Percentiles rank a stretch among this genome's conserved stretches.
Evolutionary conservation across 202 grass and related monocot species (phyloP).

Genomic region (Setaria viridis): DNA sequence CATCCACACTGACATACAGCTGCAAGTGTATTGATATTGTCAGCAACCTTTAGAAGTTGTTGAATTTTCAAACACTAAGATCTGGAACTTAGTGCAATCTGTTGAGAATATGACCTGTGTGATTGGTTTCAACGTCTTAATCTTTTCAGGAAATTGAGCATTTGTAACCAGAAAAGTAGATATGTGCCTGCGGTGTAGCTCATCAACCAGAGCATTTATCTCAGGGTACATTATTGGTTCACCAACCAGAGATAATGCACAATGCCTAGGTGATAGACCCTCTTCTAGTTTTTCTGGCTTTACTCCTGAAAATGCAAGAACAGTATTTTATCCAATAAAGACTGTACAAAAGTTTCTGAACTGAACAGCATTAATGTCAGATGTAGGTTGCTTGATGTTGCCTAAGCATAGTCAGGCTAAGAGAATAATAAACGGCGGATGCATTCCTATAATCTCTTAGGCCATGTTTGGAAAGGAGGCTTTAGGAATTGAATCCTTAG

Average conservation of each 20-base stretch:
- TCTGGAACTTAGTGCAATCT: not conserved
- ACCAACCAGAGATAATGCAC: constrained; percentile 95
- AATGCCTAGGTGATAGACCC: constrained; percentile 85
- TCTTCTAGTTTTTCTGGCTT: constrained; percentile 79
- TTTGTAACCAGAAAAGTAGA: constrained; percentile 98
- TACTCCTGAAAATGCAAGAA: constrained; percentile 64
- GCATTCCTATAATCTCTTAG: not conserved
- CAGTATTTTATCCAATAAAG: constrained; percentile 31
- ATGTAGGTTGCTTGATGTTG: constrained; percentile 11
- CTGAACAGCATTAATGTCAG: not conserved
- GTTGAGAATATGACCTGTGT: constrained; percentile 72
- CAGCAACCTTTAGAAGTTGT: constrained; percentile 36
- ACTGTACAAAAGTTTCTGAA: not conserved
- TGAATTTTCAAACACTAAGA: constrained; percentile 9
- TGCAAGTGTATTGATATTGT: constrained; percentile 55
- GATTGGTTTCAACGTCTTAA: constrained; percentile 77
- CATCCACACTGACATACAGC: constrained; percentile 97
- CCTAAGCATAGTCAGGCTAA: not conserved
- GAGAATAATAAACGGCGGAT: not conserved
- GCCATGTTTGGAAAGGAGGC: not conserved
- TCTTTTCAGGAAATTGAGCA: constrained; percentile 97
- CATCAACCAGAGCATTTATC: constrained; percentile 94
- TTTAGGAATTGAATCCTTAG: not conserved
- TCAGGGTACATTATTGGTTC: constrained; percentile 99
- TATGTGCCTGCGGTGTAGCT: constrained; percentile 82